These are phyloP conservation scores for Fusarium zealandicum DNA, from an alignment of 2,329 filamentous ascomycete genomes.

Conservation along the genomic window DNA sequence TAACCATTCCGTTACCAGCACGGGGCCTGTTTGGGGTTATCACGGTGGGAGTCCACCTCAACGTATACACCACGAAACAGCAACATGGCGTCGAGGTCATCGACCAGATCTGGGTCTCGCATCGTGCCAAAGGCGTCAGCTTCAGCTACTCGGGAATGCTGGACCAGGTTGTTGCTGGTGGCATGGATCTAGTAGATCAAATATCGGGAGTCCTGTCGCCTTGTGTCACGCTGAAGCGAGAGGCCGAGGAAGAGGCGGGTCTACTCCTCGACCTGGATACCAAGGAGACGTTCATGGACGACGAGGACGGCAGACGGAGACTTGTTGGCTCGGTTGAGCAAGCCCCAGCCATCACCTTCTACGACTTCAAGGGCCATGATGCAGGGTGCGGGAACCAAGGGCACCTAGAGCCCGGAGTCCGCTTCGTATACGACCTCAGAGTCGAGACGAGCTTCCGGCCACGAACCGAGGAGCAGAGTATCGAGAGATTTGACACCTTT, in stretches of 20 bases:
- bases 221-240: constrained; percentile 42
- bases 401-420: constrained; percentile 49
- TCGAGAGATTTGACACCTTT: constrained; percentile 42
- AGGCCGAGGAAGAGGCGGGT: constrained; percentile 47
- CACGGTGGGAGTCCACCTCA: constrained; percentile 49
- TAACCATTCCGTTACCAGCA: constrained; percentile 44
- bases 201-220: constrained; percentile 34
- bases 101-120: constrained; percentile 46
- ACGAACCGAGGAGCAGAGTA: constrained; percentile 39
- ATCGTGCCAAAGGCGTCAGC: constrained; percentile 37
- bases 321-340: constrained; percentile 37
- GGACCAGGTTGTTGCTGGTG: constrained; percentile 49
- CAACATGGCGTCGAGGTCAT: constrained; percentile 32
- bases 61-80: constrained; percentile 44
- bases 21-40: constrained; percentile 48
- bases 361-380: constrained; percentile 44
- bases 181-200: constrained; percentile 43
- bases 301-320: neutral
- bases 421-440: constrained; percentile 48
- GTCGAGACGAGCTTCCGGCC: constrained; percentile 38
- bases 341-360: constrained; percentile 44
- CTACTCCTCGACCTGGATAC: constrained; percentile 38
- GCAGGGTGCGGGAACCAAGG: constrained; percentile 42
- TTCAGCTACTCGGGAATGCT: constrained; percentile 46
- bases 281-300: constrained; percentile 17